phyloP scores from a whole-genome alignment of 2,329 filamentous ascomycete species.

The Huntiella savannae region DNA sequence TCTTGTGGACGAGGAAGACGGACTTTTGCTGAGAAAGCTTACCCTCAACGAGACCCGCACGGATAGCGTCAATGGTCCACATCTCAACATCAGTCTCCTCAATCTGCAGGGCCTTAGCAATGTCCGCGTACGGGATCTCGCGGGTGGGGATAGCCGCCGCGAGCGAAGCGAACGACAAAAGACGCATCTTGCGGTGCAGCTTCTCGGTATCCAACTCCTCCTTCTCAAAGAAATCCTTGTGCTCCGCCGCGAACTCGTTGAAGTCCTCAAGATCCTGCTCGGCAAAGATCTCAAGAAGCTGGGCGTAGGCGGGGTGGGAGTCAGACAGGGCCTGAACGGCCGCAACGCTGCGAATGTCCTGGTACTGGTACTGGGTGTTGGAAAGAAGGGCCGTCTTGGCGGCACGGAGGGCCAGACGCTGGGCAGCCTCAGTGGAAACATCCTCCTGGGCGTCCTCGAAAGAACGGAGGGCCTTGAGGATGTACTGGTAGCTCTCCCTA shows the following conservation, averaged over 20 bases:
- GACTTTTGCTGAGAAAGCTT: slow-evolving; percentile 85
- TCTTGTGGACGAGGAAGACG: slow-evolving; percentile 88
- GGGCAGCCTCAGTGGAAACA: slow-evolving; percentile 38
- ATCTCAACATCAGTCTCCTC: slow-evolving; percentile 74
- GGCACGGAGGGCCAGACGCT: slow-evolving; percentile 38
- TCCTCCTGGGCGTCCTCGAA: slow-evolving; percentile 39
- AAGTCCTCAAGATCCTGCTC: slow-evolving; percentile 90
- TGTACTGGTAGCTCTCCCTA: slow-evolving; percentile 47
- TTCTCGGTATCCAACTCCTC: slow-evolving; percentile 52
- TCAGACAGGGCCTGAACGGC: slow-evolving; percentile 74
- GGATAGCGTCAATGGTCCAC: slow-evolving; percentile 98
- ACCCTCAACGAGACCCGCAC: slow-evolving; percentile 85
- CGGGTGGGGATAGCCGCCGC: slow-evolving; percentile 68
- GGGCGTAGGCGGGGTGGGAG: slow-evolving; percentile 67
- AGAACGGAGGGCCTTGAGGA: slow-evolving; percentile 41
- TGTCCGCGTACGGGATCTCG: slow-evolving; percentile 72
- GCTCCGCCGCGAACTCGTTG: slow-evolving; percentile 85
- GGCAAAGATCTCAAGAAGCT: slow-evolving; percentile 88
- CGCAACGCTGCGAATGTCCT: slow-evolving; percentile 63
- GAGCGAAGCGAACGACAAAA: slow-evolving; percentile 79
- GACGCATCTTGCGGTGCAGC: slow-evolving; percentile 86
- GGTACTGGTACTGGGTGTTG: slow-evolving; percentile 46
- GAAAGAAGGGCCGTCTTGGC: slow-evolving; percentile 34
- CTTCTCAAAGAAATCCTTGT: slow-evolving; percentile 66
- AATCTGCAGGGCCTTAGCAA: slow-evolving; percentile 70